A percentile compares a stretch with the other conserved stretches of the same genome.
Conservation (phyloP, 768 basidiomycete genomes). For the Tulasnella sp. region DNA sequence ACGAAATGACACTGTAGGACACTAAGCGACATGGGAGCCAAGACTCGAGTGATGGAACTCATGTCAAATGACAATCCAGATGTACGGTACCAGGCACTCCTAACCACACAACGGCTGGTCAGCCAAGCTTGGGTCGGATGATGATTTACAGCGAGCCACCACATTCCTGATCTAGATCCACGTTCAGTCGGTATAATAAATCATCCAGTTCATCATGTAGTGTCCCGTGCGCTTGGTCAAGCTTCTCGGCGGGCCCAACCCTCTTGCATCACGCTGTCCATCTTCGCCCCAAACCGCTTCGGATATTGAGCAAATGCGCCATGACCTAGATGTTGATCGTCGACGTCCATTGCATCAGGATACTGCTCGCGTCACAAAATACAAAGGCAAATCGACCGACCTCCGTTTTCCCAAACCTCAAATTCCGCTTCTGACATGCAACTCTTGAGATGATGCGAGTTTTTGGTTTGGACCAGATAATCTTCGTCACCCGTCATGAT, state of each 20-base stretch:
- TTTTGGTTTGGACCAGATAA: conserved; percentile 38
- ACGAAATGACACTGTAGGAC: conserved; percentile 34
- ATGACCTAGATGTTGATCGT: conserved; percentile 31
- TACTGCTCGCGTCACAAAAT: not conserved
- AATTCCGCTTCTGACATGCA: conserved; percentile 46
- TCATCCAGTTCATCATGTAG: not conserved
- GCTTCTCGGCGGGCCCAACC: conserved; percentile 24
- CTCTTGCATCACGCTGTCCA: conserved; percentile 47
- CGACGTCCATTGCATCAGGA: not conserved
- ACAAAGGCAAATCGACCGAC: not conserved
- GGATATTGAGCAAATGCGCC: conserved; percentile 41
- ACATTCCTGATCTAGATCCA: too few species aligned
- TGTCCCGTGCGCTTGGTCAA: not conserved
- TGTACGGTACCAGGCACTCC: conserved; percentile 82
- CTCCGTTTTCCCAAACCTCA: conserved; percentile 48
- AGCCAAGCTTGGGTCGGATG: conserved; percentile 63
- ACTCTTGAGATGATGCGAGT: conserved; percentile 41
- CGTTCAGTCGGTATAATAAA: too few species aligned
- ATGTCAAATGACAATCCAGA: conserved; percentile 84
- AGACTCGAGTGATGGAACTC: conserved; percentile 78
- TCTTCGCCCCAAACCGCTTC: conserved; percentile 40
- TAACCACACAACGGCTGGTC: conserved; percentile 84
- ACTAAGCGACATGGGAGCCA: conserved; percentile 76
- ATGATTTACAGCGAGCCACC: too few species aligned
- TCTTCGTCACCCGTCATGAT: conserved; percentile 63